A percentile compares a stretch with the other conserved stretches of the same genome.
phyloP scores from a whole-genome alignment of 2,329 filamentous ascomycete genomes.

The Hypocreales sp. region DNA sequence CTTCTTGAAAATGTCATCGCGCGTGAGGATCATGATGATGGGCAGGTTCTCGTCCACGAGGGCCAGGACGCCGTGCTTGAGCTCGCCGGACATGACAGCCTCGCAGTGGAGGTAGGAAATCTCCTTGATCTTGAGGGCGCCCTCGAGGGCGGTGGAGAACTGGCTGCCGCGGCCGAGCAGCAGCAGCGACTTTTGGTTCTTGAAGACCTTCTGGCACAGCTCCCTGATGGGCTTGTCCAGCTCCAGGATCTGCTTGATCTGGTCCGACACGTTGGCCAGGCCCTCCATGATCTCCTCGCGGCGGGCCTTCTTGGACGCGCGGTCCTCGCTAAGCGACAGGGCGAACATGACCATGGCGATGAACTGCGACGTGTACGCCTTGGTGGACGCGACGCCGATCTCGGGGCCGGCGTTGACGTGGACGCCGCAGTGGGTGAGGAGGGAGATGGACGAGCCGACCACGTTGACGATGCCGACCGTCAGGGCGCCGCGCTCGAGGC shows the following conservation, averaged over 20 bases:
- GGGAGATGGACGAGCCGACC: slow-evolving; percentile 94
- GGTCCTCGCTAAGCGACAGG: slow-evolving; percentile 87
- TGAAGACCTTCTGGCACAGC: slow-evolving; percentile 81
- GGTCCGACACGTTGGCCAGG: slow-evolving; percentile 69
- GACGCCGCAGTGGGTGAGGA: slow-evolving; percentile 98
- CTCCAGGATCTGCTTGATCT: slow-evolving; percentile 84
- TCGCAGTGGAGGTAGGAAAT: slow-evolving; percentile 99
- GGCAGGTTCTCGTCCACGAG: slow-evolving; percentile 96
- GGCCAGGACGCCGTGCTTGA: slow-evolving; percentile 96
- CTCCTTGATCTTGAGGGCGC: slow-evolving; percentile 98
- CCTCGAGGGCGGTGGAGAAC: slow-evolving; percentile 93
- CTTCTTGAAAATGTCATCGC: slow-evolving; percentile 92
- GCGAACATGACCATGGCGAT: slow-evolving; percentile 99
- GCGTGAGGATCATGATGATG: slow-evolving; percentile 98
- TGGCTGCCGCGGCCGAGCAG: slow-evolving; percentile 90
- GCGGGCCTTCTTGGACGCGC: slow-evolving; percentile 82
- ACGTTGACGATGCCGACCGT: slow-evolving; percentile 98
- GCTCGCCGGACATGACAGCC: slow-evolving; percentile 98
- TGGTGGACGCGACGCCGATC: slow-evolving; percentile 97
- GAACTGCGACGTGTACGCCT: slow-evolving; percentile 98
- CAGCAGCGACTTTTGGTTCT: slow-evolving; percentile 91
- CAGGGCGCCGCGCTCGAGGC: slow-evolving; percentile 89
- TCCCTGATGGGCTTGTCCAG: slow-evolving; percentile 91
- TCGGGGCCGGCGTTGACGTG: slow-evolving; percentile 98
- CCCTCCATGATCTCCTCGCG: slow-evolving; percentile 95